Percentiles rank a stretch among this genome's conserved stretches.
phyloP scores from a whole-genome alignment of 2,329 filamentous ascomycete species.

The Xylaria sp. region DNA sequence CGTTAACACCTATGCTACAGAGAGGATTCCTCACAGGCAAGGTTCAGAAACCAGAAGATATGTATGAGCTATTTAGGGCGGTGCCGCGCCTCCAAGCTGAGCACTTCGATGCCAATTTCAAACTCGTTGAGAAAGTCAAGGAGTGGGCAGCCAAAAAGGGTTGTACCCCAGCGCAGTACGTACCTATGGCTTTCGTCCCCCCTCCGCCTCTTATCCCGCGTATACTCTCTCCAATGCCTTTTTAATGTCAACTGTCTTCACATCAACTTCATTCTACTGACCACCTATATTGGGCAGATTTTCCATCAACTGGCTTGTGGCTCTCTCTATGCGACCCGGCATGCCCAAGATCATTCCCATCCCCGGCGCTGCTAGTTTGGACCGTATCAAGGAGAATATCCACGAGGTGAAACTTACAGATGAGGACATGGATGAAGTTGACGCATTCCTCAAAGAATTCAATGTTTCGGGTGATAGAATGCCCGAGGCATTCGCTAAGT shows the following conservation, averaged over 20 bases:
- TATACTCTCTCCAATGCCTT: not conserved
- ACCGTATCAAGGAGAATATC: constrained; percentile 60
- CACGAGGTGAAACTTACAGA: constrained; percentile 51
- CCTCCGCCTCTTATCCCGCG: not conserved
- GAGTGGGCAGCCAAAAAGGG: constrained; percentile 38
- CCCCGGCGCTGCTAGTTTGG: constrained; percentile 59
- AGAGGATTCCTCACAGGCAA: constrained; percentile 38
- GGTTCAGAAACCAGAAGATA: constrained; percentile 30
- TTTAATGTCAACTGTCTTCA: not conserved
- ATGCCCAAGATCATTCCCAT: constrained; percentile 61
- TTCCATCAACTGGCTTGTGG: constrained; percentile 41
- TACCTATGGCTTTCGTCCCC: not conserved
- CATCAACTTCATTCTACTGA: not conserved
- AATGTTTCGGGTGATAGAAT: constrained; percentile 45
- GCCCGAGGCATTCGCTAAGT: not conserved
- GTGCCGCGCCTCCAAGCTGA: constrained; percentile 35
- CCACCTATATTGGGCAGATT: constrained; percentile 13
- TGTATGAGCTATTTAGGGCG: constrained; percentile 9
- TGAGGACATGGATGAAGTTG: constrained; percentile 53
- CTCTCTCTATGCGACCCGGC: constrained; percentile 49
- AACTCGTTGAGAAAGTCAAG: constrained; percentile 37
- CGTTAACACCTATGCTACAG: constrained; percentile 10
- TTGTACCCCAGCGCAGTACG: constrained; percentile 40
- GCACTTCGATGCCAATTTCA: constrained; percentile 35
- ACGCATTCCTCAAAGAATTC: constrained; percentile 51